A percentile compares a stretch with the other conserved stretches of the same genome.
These are phyloP conservation scores for Magnolia sinica DNA, from an alignment of 164 flowering plant genomes.

Conservation along the genomic window DNA sequence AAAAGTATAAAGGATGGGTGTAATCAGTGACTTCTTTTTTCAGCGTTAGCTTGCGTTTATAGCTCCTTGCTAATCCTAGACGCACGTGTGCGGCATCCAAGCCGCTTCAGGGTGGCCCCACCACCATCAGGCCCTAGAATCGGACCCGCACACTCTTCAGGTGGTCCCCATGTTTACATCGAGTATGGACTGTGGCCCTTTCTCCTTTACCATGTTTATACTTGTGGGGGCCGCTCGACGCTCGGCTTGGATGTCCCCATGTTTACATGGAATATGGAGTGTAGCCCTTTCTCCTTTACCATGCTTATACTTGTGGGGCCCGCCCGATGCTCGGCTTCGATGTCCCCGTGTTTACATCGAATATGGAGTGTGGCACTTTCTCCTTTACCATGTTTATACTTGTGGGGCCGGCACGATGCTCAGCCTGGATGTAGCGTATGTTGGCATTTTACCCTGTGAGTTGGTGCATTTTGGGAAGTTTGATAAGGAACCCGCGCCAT, in stretches of 20 bases:
- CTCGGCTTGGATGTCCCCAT: background rate
- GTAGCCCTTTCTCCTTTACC: no score
- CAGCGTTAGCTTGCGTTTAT: no score
- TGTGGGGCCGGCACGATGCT: background rate
- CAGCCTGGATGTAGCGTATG: background rate
- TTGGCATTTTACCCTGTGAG: no score
- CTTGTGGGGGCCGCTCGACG: background rate
- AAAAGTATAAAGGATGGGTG: background rate
- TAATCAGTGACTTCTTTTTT: background rate
- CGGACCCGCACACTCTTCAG: no score
- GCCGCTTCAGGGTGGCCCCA: background rate
- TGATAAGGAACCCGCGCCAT: background rate
- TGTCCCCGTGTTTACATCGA: background rate
- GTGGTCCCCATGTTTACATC: background rate
- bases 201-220: no score
- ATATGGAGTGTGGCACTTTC: background rate
- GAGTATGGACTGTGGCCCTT: background rate
- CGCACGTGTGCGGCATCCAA: background rate
- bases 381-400: no score
- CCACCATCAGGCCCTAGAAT: no score
- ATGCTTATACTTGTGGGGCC: background rate
- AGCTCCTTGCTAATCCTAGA: no score
- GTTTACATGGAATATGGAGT: background rate
- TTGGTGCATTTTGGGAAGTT: no score
- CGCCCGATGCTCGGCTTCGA: background rate